Evolutionary conservation across 164 flowering plant genomes (phyloP).

Genomic region (Chloranthus sessilifolius): DNA sequence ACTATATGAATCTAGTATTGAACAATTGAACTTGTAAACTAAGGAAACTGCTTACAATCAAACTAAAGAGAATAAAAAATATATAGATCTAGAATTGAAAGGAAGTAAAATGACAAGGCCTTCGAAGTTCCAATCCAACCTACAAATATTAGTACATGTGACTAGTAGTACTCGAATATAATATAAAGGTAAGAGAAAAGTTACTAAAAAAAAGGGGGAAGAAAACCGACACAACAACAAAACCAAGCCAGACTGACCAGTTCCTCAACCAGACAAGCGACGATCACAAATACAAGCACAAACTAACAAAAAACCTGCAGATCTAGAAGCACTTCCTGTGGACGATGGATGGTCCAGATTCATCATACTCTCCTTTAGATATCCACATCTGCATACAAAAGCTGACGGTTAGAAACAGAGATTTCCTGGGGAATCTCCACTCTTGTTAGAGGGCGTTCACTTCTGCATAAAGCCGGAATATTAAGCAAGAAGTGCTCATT

Average conservation of each 20-base stretch:
- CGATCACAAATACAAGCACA: slow-evolving; percentile 12
- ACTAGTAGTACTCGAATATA: background rate
- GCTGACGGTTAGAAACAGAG: background rate
- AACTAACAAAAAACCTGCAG: slow-evolving; percentile 13
- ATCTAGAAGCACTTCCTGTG: slow-evolving; percentile 70
- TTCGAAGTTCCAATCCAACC: slow-evolving; percentile 5
- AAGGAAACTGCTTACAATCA: too few relatives aligned
- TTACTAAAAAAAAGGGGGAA: slow-evolving; percentile 4
- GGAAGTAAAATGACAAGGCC: slow-evolving; percentile 4
- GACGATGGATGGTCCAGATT: slow-evolving; percentile 65
- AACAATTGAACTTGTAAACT: too few relatives aligned
- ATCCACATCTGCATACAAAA: slow-evolving; percentile 65
- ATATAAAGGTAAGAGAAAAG: background rate
- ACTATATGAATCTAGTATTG: too few relatives aligned
- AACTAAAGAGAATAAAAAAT: too few relatives aligned
- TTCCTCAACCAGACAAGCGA: slow-evolving; percentile 16
- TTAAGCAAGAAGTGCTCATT: too few relatives aligned
- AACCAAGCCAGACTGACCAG: slow-evolving; percentile 11
- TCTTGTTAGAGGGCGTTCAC: too few relatives aligned
- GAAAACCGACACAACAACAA: slow-evolving; percentile 2
- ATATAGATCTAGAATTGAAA: background rate
- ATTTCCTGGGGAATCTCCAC: too few relatives aligned
- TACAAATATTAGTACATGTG: slow-evolving; percentile 5
- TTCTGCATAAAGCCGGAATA: too few relatives aligned
- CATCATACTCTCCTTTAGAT: slow-evolving; percentile 66